These are phyloP conservation scores for Pisolithus marmoratus DNA, from an alignment of 768 basidiomycete species.

Conservation along the genomic window DNA sequence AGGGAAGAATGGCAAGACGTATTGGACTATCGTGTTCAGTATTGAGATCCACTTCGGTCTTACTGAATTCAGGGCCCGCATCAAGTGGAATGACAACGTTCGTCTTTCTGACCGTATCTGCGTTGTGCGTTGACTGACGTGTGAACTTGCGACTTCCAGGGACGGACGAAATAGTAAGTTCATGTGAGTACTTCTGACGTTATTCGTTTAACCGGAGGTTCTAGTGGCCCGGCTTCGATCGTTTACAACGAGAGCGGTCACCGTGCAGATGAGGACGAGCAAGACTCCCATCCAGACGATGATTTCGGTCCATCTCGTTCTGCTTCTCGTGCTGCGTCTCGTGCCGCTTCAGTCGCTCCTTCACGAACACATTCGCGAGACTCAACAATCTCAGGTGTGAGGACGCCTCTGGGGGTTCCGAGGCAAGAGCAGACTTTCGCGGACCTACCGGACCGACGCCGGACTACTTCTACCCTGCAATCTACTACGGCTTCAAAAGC, in stretches of 20 bases:
- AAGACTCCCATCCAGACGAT: slow-evolving; percentile 60
- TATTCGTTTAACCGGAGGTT: slow-evolving; percentile 1
- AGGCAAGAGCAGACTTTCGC: slow-evolving; percentile 22
- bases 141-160: slow-evolving; percentile 32
- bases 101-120: slow-evolving; percentile 23
- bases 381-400: slow-evolving; percentile 25
- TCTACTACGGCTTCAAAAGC: slow-evolving; percentile 11
- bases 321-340: slow-evolving; percentile 32
- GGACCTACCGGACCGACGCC: slow-evolving; percentile 26
- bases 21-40: slow-evolving; percentile 82
- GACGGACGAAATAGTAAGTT: slow-evolving; percentile 67
- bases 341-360: slow-evolving; percentile 40
- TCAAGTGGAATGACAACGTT: slow-evolving; percentile 79
- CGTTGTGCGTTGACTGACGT: slow-evolving; percentile 1
- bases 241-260: slow-evolving; percentile 78
- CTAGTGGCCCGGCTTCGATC: slow-evolving; percentile 72
- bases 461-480: slow-evolving; percentile 16
- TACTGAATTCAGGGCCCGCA: slow-evolving; percentile 77
- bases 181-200: not conserved
- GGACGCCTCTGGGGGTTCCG: slow-evolving; percentile 25
- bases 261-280: slow-evolving; percentile 68
- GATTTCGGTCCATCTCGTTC: slow-evolving; percentile 36
- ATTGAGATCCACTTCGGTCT: slow-evolving; percentile 81
- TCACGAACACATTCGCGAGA: slow-evolving; percentile 54
- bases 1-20: slow-evolving; percentile 60